Conservation (phyloP, 2,329 filamentous ascomycete genomes). For the Sordariomycetes sp. region DNA sequence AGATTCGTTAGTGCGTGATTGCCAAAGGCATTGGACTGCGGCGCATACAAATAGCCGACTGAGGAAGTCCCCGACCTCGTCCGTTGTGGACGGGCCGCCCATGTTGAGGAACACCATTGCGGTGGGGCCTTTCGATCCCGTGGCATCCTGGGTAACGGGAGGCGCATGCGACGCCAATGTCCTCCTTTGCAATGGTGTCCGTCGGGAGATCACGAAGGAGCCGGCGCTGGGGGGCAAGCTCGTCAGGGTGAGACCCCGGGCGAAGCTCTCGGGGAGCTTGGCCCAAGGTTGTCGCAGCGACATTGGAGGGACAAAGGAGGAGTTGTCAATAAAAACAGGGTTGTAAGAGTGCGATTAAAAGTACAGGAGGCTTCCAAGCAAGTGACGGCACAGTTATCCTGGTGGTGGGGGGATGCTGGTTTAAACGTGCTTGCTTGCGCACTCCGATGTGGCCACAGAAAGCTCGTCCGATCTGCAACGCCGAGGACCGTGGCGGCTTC, state of each 20-base stretch:
- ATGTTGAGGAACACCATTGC: constrained; percentile 99
- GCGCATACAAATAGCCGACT: constrained; percentile 77
- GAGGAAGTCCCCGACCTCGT: constrained; percentile 82
- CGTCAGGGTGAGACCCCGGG: constrained; percentile 6
- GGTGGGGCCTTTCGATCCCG: constrained; percentile 67
- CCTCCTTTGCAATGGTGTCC: constrained; percentile 9
- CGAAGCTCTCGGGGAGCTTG: constrained; percentile 21
- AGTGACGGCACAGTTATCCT: background rate
- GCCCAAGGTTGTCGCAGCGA: constrained; percentile 25
- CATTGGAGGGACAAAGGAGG: constrained; percentile 16
- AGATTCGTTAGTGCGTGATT: constrained; percentile 9
- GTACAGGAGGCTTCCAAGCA: background rate
- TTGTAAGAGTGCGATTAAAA: background rate
- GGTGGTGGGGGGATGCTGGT: background rate
- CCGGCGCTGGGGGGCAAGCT: background rate
- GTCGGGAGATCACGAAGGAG: background rate
- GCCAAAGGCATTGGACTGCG: constrained; percentile 7
- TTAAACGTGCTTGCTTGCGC: background rate
- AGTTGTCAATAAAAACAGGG: background rate
- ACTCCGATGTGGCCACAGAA: background rate
- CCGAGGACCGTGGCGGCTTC: background rate
- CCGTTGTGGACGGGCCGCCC: constrained; percentile 83
- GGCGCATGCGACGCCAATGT: constrained; percentile 39
- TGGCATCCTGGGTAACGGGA: constrained; percentile 69
- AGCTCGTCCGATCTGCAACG: background rate